Conservation (phyloP, 163 green algal genomes). For the Coccomyxa subellipsoidea region DNA sequence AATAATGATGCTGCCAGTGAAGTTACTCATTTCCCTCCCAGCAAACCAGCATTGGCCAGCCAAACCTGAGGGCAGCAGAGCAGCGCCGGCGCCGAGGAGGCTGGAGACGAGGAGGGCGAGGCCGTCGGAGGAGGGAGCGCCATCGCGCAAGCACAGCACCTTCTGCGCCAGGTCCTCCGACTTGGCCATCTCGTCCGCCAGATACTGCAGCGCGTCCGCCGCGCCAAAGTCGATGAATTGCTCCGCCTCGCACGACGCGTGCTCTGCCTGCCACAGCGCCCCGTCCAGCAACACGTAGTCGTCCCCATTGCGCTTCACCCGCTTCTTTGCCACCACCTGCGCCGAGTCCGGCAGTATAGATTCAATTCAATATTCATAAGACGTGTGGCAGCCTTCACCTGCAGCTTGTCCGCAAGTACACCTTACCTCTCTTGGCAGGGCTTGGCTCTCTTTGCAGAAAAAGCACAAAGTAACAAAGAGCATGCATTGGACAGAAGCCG, state of each 20-base stretch:
- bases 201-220: not conserved
- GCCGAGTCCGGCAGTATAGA: not conserved
- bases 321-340: conserved; percentile 10
- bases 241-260: not conserved
- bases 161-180: not conserved
- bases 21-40: no score
- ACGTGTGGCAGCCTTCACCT: no score
- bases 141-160: not conserved
- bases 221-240: not conserved
- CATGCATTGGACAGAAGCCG: no score
- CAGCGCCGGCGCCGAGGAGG: not conserved
- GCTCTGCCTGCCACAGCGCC: not conserved
- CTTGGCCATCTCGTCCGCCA: not conserved
- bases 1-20: no score
- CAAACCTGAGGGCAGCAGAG: not conserved
- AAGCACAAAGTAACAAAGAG: no score
- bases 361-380: not conserved
- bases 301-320: not conserved
- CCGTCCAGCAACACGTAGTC: not conserved
- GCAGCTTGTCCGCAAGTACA: no score
- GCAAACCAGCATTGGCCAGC: no score
- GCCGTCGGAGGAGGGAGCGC: not conserved
- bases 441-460: no score
- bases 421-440: no score
- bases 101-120: not conserved